phyloP scores from a whole-genome alignment of 441 rosid species.

The Biscutella laevigata region DNA sequence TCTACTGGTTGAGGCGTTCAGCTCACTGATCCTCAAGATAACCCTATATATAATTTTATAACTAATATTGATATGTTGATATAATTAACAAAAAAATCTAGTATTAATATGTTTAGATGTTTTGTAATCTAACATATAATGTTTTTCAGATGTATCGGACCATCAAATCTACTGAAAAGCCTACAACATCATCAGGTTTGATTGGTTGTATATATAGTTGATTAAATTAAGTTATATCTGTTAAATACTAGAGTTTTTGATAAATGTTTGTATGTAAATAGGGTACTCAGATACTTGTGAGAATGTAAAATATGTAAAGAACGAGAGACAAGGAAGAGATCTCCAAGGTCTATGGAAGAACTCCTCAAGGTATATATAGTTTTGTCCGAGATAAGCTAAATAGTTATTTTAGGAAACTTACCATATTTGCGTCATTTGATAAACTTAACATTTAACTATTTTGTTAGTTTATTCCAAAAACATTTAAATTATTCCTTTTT shows the following conservation, averaged over 20 bases:
- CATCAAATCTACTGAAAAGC: conserved; percentile 75
- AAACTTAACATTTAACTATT: neutral
- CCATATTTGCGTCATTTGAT: conserved; percentile 1
- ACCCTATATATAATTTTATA: no score
- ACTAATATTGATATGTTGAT: no score
- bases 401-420: conserved; percentile 12
- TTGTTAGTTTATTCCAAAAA: neutral
- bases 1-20: no score
- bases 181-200: conserved; percentile 74
- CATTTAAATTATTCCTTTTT: neutral
- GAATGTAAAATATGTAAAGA: conserved; percentile 53
- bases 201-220: neutral
- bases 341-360: conserved; percentile 60
- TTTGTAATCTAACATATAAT: conserved; percentile 5
- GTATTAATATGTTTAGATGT: neutral
- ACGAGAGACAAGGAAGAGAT: conserved; percentile 40
- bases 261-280: conserved; percentile 10
- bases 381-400: neutral
- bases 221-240: neutral
- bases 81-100: no score
- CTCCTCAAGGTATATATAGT: conserved; percentile 56
- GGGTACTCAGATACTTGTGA: conserved; percentile 49
- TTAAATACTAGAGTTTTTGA: neutral
- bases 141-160: conserved; percentile 93
- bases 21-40: no score